These are phyloP conservation scores for Suillus weaverae DNA, from an alignment of 768 basidiomycete species.

Conservation along the genomic window DNA sequence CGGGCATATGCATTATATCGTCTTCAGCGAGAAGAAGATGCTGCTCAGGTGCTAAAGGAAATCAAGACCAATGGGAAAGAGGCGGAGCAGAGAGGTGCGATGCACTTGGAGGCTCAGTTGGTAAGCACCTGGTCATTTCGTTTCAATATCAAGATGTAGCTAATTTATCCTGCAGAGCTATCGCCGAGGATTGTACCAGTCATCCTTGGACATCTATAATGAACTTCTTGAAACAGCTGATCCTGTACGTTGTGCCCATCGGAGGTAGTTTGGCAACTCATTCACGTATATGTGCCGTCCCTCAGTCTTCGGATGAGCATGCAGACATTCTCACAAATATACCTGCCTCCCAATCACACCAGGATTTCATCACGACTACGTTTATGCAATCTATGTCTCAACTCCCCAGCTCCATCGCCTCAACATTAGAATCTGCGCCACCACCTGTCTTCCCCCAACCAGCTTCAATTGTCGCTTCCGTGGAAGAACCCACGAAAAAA, in stretches of 20 bases:
- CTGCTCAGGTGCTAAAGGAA: slow-evolving; percentile 48
- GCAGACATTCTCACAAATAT: slow-evolving; percentile 87
- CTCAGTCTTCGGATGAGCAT: slow-evolving; percentile 82
- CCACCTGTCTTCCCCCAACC: slow-evolving; percentile 49
- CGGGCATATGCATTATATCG: slow-evolving; percentile 84
- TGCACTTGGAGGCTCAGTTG: slow-evolving; percentile 87
- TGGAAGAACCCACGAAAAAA: slow-evolving; percentile 35
- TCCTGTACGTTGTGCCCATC: slow-evolving; percentile 50
- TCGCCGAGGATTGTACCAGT: slow-evolving; percentile 72
- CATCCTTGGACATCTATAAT: slow-evolving; percentile 76
- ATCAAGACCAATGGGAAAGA: slow-evolving; percentile 44
- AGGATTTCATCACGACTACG: slow-evolving; percentile 78
- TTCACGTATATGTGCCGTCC: slow-evolving; percentile 10
- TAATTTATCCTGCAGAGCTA: slow-evolving; percentile 55
- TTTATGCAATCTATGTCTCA: slow-evolving; percentile 65
- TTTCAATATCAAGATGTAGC: slow-evolving; percentile 19
- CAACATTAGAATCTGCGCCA: slow-evolving; percentile 58
- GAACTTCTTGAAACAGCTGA: slow-evolving; percentile 78
- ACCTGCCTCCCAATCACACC: slow-evolving; percentile 74
- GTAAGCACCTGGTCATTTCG: slow-evolving; percentile 46
- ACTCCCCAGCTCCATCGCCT: slow-evolving; percentile 51
- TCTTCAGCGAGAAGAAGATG: slow-evolving; percentile 73
- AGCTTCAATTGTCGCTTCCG: slow-evolving; percentile 27
- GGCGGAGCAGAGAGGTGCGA: slow-evolving; percentile 55
- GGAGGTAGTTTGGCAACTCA: not conserved